These are phyloP conservation scores for Laguncularia racemosa DNA, from an alignment of 345 rosid species.

Conservation along the genomic window DNA sequence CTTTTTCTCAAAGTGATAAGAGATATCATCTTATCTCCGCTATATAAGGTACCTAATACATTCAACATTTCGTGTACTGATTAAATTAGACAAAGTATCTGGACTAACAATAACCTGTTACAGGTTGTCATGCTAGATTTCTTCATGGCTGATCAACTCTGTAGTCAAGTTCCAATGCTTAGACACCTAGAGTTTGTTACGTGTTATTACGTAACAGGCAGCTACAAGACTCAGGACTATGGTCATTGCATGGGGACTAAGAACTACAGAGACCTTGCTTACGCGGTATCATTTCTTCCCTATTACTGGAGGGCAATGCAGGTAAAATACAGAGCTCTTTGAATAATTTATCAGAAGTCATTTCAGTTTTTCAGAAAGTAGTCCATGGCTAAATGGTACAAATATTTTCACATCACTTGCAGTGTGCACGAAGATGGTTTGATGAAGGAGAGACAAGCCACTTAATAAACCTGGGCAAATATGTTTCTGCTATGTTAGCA, in stretches of 20 bases:
- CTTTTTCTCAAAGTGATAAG: conserved; percentile 55
- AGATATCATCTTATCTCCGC: conserved; percentile 77
- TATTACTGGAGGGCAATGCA: conserved; percentile 99
- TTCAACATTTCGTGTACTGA: too few relatives aligned
- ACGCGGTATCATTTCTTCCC: conserved; percentile 91
- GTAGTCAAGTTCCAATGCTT: conserved; percentile 94
- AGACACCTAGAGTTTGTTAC: conserved; percentile 76
- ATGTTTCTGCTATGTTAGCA: conserved; percentile 94
- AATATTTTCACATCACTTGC: conserved; percentile 10
- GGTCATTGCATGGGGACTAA: conserved; percentile 70
- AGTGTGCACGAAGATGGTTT: conserved; percentile 97
- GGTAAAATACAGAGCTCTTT: conserved; percentile 25
- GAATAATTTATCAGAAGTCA: too few relatives aligned
- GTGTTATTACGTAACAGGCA: conserved; percentile 83
- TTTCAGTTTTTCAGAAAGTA: too few relatives aligned
- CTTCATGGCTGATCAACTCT: conserved; percentile 99
- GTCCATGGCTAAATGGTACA: background rate
- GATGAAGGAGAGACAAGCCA: conserved; percentile 77
- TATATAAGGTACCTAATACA: conserved; percentile 43
- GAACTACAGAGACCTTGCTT: conserved; percentile 76
- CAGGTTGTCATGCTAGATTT: conserved; percentile 90
- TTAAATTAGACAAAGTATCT: background rate
- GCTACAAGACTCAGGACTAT: conserved; percentile 83
- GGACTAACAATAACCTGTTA: background rate
- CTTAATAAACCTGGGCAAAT: conserved; percentile 82